Base-by-base conservation (phyloP, 1,139 yeast genomes). In the Taphrina flavorubra region DNA sequence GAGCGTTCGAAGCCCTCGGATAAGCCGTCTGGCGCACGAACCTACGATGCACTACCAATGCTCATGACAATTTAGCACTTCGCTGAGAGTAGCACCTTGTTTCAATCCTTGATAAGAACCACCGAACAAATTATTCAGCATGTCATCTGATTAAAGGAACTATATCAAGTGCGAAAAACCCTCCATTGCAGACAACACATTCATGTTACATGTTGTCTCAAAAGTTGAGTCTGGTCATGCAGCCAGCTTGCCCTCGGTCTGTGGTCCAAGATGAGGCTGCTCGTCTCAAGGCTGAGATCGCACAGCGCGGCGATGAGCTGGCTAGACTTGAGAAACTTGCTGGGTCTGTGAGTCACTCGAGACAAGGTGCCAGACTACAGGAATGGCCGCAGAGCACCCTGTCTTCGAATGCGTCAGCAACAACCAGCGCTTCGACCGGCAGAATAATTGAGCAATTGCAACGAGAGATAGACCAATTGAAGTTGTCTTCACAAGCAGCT, bases 391-490 rank as follows among this genome's bases (percentile, higher is more conserved):
- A 25, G 5, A 37, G 42, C 40, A 6, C 36, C 13, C 6, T 13
- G 37, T 5, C 18, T 20, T 42, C 57, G 31, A n/a, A 47, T 16
- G 37, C 42, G 13, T 37, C 51, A 16, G 31, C 51, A 16, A 42
- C 40, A 18, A 53, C 63, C 13, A 55, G 62, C 16, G 42, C 57
- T 49, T 31, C 56, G 6, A 68, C 70, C 3, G 64, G 68, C 18
- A 56, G 51, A n/a, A 53, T 68, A 13, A 64, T 68, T 42, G 70
- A 68, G 18, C 64, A 61, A n/a, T 14, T 68, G n/a, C 70, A 68
- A 57, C 55, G 51, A 10, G 70, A 68, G 51, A 56, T 68, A 20
- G 68, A 64, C 40, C 25, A 44, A 39, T 44, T 68, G 40, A 63
- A 58, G 57, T 16, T 63, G 42, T 20, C 65, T 6, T 39, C 57